Base-by-base conservation (phyloP, 2,329 filamentous ascomycete genomes). In the Colletotrichum agaves region DNA sequence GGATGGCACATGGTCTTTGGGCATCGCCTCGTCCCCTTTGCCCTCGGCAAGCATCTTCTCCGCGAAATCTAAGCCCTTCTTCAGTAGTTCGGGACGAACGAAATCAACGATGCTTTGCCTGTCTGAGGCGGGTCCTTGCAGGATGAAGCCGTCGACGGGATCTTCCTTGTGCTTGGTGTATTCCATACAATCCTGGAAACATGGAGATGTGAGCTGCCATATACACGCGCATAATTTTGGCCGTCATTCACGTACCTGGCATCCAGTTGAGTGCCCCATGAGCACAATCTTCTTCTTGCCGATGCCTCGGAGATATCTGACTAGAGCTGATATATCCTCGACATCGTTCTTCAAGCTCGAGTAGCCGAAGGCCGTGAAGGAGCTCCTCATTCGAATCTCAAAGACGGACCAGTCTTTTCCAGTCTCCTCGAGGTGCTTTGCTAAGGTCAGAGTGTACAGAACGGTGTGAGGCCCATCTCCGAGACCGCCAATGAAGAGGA, bases 51-150 rank as follows among this genome's bases (percentile, higher is more conserved):
- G 85, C 81, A 89, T 84, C 52, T 81, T 77, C 61, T 82, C 78
- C 0, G 90, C 88, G 10, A 83, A 73, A 1, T 80, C 77, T 10
- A 90, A 73, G 61, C 78, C 81, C 56, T 76, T 77, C 15, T 84
- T 79, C 68, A 87, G 78, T 33, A 76, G 72, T 5, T 83, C 78
- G 4, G 81, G 73, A 1, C 77, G 76, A 56, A 88, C 79, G 6
- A 85, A 74, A 4, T 80, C 74, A 3, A 78, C 78, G 11, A 91
- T 74, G 0, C 85, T 87, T 75, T 97, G 91, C 33, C 93, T 85
- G 76, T 97, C 93, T 1, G 89, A 93, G 3, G 94, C 90, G 0
- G 92, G 90, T 0, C 91, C 93, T 77, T 97, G 94, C 61, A 97
- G 80, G 49, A 97, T 91, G 55, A 89, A 90, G 39, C 91, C 94